Percentiles rank a stretch among this genome's conserved stretches.
Evolutionary conservation across 495 filamentous ascomycete species (phyloP).

Genomic region (Coniosporium apollinis): DNA sequence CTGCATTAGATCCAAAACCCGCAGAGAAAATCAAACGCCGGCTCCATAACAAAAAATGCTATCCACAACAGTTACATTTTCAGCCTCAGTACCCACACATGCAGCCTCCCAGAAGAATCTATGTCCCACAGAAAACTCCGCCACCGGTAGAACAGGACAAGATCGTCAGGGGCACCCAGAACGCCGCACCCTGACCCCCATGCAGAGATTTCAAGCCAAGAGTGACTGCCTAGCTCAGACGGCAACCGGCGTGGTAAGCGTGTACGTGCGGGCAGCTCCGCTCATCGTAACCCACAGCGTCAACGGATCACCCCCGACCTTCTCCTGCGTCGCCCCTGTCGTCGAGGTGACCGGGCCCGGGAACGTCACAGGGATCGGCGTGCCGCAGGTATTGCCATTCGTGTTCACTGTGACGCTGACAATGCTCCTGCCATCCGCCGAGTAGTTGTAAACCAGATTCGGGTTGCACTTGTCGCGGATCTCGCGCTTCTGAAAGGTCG

Average conservation of each 20-base stretch:
- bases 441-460: conserved; percentile 29
- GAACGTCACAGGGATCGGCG: conserved; percentile 40
- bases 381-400: conserved; percentile 33
- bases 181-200: no score
- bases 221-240: no score
- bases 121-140: no score
- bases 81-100: no score
- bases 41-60: no score
- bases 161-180: no score
- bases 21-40: no score
- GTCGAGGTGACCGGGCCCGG: conserved; percentile 24
- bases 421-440: conserved; percentile 26
- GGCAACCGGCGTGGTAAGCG: conserved; percentile 29
- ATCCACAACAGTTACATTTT: no score
- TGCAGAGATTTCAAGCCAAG: no score
- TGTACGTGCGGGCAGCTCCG: conserved; percentile 35
- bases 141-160: no score
- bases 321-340: conserved; percentile 31
- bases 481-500: conserved; percentile 33
- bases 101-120: no score
- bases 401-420: conserved; percentile 35
- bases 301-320: conserved; percentile 39
- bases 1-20: no score
- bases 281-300: conserved; percentile 41
- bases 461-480: conserved; percentile 38